These are phyloP conservation scores for Solanum corneliomulleri DNA, from an alignment of 257 asterid species.

Conservation along the genomic window DNA sequence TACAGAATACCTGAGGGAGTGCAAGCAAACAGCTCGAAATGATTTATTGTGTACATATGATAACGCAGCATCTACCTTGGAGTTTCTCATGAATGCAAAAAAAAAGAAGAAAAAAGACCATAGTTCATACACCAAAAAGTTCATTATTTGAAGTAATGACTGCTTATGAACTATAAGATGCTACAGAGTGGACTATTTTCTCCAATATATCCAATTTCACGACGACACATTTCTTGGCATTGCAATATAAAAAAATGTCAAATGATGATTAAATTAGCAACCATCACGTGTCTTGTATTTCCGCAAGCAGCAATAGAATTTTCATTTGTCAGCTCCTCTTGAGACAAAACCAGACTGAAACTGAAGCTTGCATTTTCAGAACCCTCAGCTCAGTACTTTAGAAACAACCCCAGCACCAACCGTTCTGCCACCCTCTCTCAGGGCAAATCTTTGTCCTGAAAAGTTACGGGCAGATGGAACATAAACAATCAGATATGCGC, in stretches of 20 bases:
- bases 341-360: background rate
- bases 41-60: background rate
- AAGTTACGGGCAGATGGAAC: background rate
- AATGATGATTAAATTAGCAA: background rate
- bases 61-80: background rate
- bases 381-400: slow-evolving; percentile 54
- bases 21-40: background rate
- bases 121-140: background rate
- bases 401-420: slow-evolving; percentile 99
- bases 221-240: background rate
- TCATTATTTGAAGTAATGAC: background rate
- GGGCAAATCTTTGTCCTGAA: slow-evolving; percentile 97
- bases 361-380: background rate
- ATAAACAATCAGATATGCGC: background rate
- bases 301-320: background rate
- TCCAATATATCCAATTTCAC: background rate
- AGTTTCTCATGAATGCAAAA: background rate
- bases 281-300: background rate
- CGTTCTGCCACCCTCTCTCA: slow-evolving; percentile 97
- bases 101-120: background rate
- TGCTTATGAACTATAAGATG: background rate
- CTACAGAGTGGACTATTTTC: background rate
- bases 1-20: background rate
- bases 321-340: background rate
- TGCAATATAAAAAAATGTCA: background rate